Conservation (phyloP, 1,284 basidiomycete genomes). For the Porodaedalea pini region DNA sequence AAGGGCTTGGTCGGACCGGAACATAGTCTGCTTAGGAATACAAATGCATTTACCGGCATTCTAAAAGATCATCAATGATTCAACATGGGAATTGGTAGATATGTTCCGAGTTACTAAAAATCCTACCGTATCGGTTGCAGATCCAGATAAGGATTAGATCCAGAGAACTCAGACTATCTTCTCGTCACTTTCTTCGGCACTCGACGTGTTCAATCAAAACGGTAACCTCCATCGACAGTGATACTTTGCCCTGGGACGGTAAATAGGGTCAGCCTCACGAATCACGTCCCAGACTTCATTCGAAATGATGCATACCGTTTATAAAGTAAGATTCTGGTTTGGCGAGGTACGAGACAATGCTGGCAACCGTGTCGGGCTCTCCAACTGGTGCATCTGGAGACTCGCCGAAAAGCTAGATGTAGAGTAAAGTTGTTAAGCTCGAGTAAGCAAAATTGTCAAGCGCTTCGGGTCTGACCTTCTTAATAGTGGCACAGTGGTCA, state of each 20-base stretch:
- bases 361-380: conserved; percentile 5
- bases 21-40: too few species aligned
- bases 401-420: not conserved
- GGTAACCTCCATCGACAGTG: not conserved
- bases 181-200: too few species aligned
- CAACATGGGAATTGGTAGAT: too few species aligned
- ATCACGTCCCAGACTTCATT: too few species aligned
- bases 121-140: too few species aligned
- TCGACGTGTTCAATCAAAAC: not conserved
- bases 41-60: too few species aligned
- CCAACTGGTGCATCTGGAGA: not conserved
- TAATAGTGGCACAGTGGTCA: not conserved
- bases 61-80: too few species aligned
- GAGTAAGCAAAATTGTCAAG: not conserved
- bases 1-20: too few species aligned
- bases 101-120: too few species aligned
- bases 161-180: too few species aligned
- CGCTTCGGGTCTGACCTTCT: too few species aligned
- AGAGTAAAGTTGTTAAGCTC: not conserved
- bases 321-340: conserved; percentile 15
- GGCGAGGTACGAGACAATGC: conserved; percentile 10
- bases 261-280: not conserved
- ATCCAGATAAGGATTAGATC: too few species aligned
- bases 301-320: not conserved
- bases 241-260: not conserved